Conservation (phyloP, 1,139 yeast species). For the Candida sp. region DNA sequence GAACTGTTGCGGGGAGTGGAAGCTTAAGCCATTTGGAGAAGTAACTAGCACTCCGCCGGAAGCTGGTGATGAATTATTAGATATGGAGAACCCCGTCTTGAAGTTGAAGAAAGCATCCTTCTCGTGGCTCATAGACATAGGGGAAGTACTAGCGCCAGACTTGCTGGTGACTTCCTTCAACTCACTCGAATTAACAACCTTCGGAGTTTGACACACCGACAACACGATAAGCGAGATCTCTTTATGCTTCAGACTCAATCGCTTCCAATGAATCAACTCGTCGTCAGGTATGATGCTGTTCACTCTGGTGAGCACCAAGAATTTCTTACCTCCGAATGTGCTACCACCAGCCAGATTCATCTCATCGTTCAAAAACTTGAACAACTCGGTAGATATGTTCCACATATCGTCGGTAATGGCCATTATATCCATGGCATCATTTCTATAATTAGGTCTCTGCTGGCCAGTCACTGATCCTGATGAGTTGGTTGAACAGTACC, state of each 20-base stretch:
- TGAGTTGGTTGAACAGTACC: constrained; percentile 50
- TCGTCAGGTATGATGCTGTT: constrained; percentile 80
- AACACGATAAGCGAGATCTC: constrained; percentile 71
- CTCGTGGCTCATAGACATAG: constrained; percentile 7
- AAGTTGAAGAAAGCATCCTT: constrained; percentile 19
- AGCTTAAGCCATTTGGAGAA: constrained; percentile 36
- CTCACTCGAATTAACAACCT: constrained; percentile 44
- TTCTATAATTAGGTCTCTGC: constrained; percentile 10
- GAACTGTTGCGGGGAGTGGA: constrained; percentile 46
- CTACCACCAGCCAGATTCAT: constrained; percentile 29
- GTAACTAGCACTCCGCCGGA: constrained; percentile 32
- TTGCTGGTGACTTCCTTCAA: constrained; percentile 1
- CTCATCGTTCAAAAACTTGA: constrained; percentile 40
- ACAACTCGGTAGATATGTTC: constrained; percentile 40
- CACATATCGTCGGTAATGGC: constrained; percentile 44
- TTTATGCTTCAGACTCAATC: constrained; percentile 62
- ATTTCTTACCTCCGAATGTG: constrained; percentile 56
- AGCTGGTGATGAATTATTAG: constrained; percentile 29
- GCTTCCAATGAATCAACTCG: constrained; percentile 77
- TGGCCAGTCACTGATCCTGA: background rate
- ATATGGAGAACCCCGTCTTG: constrained; percentile 18
- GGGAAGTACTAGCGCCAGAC: background rate
- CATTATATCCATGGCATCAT: constrained; percentile 32
- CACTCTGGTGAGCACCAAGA: constrained; percentile 68
- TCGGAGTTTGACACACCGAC: constrained; percentile 71